These are phyloP conservation scores for Fremontodendron californicum DNA, from an alignment of 345 rosid genomes.

Conservation along the genomic window DNA sequence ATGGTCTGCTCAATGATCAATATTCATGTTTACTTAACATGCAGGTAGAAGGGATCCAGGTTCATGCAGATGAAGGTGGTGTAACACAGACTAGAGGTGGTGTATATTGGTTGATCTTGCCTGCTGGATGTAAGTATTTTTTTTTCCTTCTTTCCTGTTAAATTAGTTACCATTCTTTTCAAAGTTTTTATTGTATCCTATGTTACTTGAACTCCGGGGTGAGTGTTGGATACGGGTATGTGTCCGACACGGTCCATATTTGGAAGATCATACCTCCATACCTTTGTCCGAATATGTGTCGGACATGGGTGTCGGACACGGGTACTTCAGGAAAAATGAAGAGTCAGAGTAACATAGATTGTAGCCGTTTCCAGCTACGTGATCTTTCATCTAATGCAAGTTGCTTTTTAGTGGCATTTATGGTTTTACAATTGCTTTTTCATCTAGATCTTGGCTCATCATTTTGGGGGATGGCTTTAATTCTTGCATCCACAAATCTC, in stretches of 20 bases:
- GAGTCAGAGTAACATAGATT: too few species aligned
- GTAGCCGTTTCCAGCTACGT: neutral
- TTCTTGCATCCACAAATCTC: constrained; percentile 91
- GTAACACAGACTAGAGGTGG: constrained; percentile 93
- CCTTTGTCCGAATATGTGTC: too few species aligned
- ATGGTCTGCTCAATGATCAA: neutral
- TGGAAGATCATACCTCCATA: too few species aligned
- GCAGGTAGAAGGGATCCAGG: constrained; percentile 95
- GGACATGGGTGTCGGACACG: too few species aligned
- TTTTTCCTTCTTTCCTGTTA: neutral
- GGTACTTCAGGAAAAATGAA: too few species aligned
- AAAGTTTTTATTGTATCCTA: neutral
- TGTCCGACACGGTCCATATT: too few species aligned
- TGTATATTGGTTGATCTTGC: constrained; percentile 85
- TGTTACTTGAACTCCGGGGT: too few species aligned
- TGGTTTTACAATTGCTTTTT: constrained; percentile 5
- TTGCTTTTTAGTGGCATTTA: constrained; percentile 1
- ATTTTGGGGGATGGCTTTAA: constrained; percentile 98
- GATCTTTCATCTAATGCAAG: neutral
- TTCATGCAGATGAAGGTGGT: constrained; percentile 94
- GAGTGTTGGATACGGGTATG: too few species aligned
- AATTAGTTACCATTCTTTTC: neutral
- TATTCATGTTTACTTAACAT: constrained; percentile 14
- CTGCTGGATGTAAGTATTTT: constrained; percentile 85
- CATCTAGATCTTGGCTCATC: constrained; percentile 93